Evolutionary conservation across 192 early-diverging fungal species (phyloP).

Genomic region (Chytriomyces sp.): DNA sequence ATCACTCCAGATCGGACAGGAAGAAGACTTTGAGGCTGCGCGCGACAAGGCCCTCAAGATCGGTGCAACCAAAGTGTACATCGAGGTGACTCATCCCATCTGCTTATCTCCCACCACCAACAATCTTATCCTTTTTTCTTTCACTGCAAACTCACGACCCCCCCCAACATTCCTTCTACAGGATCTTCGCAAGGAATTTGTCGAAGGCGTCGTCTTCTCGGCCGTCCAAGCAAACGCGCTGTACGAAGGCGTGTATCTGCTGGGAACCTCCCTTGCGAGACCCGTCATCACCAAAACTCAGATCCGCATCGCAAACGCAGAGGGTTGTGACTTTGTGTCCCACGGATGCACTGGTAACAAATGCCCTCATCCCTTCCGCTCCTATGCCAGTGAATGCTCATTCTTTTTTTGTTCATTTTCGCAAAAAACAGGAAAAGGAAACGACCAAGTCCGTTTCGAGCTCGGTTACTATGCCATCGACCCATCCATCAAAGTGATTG

Average conservation of each 20-base stretch:
- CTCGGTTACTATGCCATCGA: slow-evolving; percentile 96
- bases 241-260: slow-evolving; percentile 94
- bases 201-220: slow-evolving; percentile 91
- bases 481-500: slow-evolving; percentile 93
- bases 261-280: slow-evolving; percentile 96
- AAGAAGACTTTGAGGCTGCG: slow-evolving; percentile 97
- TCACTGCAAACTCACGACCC: background rate
- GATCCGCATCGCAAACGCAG: slow-evolving; percentile 89
- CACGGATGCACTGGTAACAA: slow-evolving; percentile 85
- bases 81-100: slow-evolving; percentile 69
- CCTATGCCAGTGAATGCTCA: no score
- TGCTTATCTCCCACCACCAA: background rate
- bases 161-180: slow-evolving; percentile 27
- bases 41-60: slow-evolving; percentile 88
- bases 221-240: slow-evolving; percentile 93
- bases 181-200: slow-evolving; percentile 93
- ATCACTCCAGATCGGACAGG: slow-evolving; percentile 80
- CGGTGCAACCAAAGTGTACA: slow-evolving; percentile 92
- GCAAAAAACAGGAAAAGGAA: slow-evolving; percentile 81
- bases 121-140: background rate
- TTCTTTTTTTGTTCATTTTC: no score
- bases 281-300: slow-evolving; percentile 88
- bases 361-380: background rate
- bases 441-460: slow-evolving; percentile 99
- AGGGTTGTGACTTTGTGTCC: slow-evolving; percentile 95